A percentile compares a stretch with the other conserved stretches of the same genome.
phyloP scores from a whole-genome alignment of 441 rosid genomes.

The Erodium trifolium region DNA sequence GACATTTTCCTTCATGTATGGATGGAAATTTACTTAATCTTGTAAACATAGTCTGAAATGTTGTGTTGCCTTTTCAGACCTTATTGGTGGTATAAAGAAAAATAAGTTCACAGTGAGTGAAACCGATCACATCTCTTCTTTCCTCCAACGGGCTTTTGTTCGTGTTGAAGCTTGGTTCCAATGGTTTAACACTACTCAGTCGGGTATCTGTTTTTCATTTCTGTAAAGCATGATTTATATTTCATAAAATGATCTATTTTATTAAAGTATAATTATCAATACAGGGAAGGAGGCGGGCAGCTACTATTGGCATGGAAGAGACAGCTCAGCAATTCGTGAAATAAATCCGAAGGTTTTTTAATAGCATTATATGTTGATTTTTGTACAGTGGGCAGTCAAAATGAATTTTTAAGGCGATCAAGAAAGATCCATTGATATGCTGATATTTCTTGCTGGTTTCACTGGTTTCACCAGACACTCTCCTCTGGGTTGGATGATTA shows the following conservation, averaged over 20 bases:
- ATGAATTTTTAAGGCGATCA: too few species aligned
- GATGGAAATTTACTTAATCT: too few species aligned
- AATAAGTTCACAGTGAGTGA: constrained; percentile 57
- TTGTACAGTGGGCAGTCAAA: too few species aligned
- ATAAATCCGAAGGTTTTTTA: constrained; percentile 79
- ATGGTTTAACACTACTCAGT: constrained; percentile 90
- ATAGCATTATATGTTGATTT: constrained; percentile 19
- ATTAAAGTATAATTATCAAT: constrained; percentile 6
- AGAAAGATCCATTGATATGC: constrained; percentile 8
- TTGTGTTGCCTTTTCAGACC: constrained; percentile 40
- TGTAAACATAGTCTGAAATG: not conserved
- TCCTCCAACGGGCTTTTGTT: constrained; percentile 63
- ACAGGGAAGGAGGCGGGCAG: constrained; percentile 70
- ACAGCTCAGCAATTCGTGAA: constrained; percentile 58
- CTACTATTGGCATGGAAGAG: constrained; percentile 99
- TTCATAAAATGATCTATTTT: not conserved
- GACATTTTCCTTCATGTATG: not conserved
- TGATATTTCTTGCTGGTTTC: constrained; percentile 28
- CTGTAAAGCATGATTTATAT: not conserved
- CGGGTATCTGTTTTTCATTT: constrained; percentile 37
- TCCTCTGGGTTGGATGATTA: constrained; percentile 97
- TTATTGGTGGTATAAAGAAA: constrained; percentile 51
- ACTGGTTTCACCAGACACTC: constrained; percentile 50
- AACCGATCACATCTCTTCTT: constrained; percentile 57
- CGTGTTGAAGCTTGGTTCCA: constrained; percentile 97